A percentile compares a stretch with the other conserved stretches of the same genome.
Evolutionary conservation across 305 asterid species (phyloP).

Genomic region (Salvia sclarea): DNA sequence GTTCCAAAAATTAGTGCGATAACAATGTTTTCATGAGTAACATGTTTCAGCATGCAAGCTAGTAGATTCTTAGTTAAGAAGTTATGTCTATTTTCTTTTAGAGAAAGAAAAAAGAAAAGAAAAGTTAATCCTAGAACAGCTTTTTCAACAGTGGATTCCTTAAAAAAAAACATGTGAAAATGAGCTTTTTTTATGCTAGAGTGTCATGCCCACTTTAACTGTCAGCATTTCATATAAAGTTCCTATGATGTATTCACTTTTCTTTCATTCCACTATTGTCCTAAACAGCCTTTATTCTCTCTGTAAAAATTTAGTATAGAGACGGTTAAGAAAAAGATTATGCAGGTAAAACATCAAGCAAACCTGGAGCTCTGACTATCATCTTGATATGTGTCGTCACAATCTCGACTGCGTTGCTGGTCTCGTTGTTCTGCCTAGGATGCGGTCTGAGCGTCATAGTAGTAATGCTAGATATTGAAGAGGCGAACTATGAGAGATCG

Average conservation of each 20-base stretch:
- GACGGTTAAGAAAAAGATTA: background rate
- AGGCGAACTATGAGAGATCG: background rate
- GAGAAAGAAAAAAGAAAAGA: background rate
- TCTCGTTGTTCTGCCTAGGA: slow-evolving; percentile 30
- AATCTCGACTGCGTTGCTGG: slow-evolving; percentile 19
- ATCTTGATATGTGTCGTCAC: slow-evolving; percentile 21
- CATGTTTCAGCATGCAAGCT: background rate
- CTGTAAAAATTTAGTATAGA: background rate
- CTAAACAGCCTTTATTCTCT: background rate
- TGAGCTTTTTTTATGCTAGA: background rate
- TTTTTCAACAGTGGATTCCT: slow-evolving; percentile 3
- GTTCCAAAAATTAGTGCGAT: background rate
- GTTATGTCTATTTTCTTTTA: background rate
- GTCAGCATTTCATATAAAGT: slow-evolving; percentile 28
- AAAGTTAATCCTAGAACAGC: background rate
- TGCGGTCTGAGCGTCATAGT: slow-evolving; percentile 12
- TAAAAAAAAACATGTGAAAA: background rate
- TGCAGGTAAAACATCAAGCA: slow-evolving; percentile 24
- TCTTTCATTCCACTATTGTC: background rate
- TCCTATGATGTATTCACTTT: background rate
- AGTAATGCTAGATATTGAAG: background rate
- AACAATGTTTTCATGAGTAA: background rate
- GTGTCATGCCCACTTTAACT: slow-evolving; percentile 19
- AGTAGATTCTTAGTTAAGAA: slow-evolving; percentile 18
- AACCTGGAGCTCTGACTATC: slow-evolving; percentile 20